These are phyloP conservation scores for Fusarium cyanostomum DNA, from an alignment of 2,329 filamentous ascomycete species.

Conservation along the genomic window DNA sequence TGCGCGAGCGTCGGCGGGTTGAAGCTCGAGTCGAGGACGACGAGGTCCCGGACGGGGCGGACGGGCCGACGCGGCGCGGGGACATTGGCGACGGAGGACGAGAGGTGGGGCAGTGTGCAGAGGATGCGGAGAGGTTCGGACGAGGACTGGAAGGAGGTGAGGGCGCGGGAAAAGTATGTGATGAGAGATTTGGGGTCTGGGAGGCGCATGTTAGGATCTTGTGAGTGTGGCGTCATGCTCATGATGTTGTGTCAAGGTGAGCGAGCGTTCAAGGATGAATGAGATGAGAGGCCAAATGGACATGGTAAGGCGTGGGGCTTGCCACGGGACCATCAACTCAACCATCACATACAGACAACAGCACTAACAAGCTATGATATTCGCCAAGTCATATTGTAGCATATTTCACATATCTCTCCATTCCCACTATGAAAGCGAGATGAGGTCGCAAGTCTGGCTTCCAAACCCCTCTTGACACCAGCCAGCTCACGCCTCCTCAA, in stretches of 20 bases:
- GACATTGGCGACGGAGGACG: not conserved
- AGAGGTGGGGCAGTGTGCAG: slow-evolving; percentile 50
- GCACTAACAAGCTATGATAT: not conserved
- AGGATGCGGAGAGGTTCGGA: slow-evolving; percentile 56
- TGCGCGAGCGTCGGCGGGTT: slow-evolving; percentile 74
- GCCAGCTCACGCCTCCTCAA: slow-evolving; percentile 4
- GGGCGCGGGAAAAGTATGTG: slow-evolving; percentile 55
- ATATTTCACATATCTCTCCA: slow-evolving; percentile 1
- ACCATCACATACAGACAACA: not conserved
- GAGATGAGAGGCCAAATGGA: no score
- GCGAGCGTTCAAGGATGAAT: not conserved
- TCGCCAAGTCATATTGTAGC: slow-evolving; percentile 15
- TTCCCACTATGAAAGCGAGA: not conserved
- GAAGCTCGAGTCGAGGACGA: slow-evolving; percentile 74
- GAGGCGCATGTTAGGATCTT: slow-evolving; percentile 25
- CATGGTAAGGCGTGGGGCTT: slow-evolving; percentile 27
- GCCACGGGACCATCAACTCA: not conserved
- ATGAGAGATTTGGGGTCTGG: slow-evolving; percentile 45
- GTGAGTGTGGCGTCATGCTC: slow-evolving; percentile 4
- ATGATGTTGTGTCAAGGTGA: slow-evolving; percentile 8
- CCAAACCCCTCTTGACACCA: slow-evolving; percentile 36
- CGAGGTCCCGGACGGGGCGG: slow-evolving; percentile 48
- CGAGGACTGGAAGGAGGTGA: slow-evolving; percentile 57
- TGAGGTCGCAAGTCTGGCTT: slow-evolving; percentile 6
- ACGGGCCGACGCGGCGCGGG: slow-evolving; percentile 34